phyloP scores from a whole-genome alignment of 2,329 filamentous ascomycete species.

The Aspergillus sp. region DNA sequence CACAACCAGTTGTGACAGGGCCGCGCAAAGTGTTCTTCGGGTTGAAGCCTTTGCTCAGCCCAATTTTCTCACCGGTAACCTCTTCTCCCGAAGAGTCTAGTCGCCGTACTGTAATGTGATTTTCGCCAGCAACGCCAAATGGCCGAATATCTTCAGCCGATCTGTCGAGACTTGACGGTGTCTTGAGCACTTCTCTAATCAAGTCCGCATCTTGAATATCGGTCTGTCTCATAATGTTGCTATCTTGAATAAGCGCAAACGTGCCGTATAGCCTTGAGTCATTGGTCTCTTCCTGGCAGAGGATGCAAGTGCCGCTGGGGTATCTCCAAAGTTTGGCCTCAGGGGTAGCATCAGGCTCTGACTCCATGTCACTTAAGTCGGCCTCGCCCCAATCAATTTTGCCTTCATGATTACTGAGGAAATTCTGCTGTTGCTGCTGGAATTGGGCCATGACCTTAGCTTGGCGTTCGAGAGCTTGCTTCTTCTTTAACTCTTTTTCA shows the following conservation, averaged over 20 bases:
- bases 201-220: constrained; percentile 78
- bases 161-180: constrained; percentile 78
- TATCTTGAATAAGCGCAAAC: constrained; percentile 85
- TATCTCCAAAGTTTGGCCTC: constrained; percentile 84
- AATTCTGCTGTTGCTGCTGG: constrained; percentile 94
- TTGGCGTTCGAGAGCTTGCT: constrained; percentile 83
- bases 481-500: constrained; percentile 77
- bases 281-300: constrained; percentile 94
- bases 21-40: constrained; percentile 65
- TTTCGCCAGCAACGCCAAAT: constrained; percentile 87
- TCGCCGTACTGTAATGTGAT: constrained; percentile 74
- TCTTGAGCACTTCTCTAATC: constrained; percentile 76
- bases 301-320: constrained; percentile 86
- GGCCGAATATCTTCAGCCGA: constrained; percentile 81
- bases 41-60: constrained; percentile 86
- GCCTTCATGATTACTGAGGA: constrained; percentile 78
- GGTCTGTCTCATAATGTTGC: constrained; percentile 81
- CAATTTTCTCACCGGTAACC: constrained; percentile 73
- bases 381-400: constrained; percentile 85
- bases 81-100: constrained; percentile 70
- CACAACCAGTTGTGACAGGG: constrained; percentile 85
- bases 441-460: constrained; percentile 97
- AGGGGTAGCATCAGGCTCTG: constrained; percentile 50
- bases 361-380: constrained; percentile 66
- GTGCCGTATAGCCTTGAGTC: constrained; percentile 88